Base-by-base conservation (phyloP, 345 rosid species). In the Noccaea caerulescens region DNA sequence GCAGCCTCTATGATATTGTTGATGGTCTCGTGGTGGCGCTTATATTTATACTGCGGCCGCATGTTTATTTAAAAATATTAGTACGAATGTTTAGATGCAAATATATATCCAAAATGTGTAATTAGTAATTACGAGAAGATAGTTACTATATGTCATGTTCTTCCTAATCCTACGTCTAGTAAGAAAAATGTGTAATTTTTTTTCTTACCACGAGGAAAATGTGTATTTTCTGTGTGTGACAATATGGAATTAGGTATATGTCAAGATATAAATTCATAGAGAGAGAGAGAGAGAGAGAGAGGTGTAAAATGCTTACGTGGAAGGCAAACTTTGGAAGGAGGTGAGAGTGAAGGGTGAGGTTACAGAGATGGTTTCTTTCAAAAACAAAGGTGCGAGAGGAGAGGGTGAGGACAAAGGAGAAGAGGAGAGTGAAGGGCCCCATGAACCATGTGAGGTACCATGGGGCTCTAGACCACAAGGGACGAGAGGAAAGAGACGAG, bases 291-390 rank as follows among this genome's bases (percentile, higher is more conserved):
- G 30, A 13, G 51, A 49, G 20, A 12, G 30, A 27, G 30, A 27
- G 30, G 30, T 54, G 38, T 11, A 27, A 27, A 27, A 27, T 27
- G 30, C 30, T 27, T 71, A 86, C 97, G 60, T 87, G 96, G 16
- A 80, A 16, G 10, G 51, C 61, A 76, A 82, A 89, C 61, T 76
- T 87, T 45, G 96, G 88, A 23, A 89, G 71, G 25, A 78, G 85
- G 88, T 92, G 86, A 8, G 93, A 81, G 50, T 92, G 96, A 33
- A 84, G 44, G 9, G 46, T 80, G 72, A 84, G 75, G 8, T 76
- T 63, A 33, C 73, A 52, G n/a, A 89, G 68, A 7, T 70, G 76
- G 59, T 82, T 82, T 75, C 88, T 72, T 68, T 89, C 88, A 3
- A 82, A 73, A n/a, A 87, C 73, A 60, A 87, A 78, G 7, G 84